Percentiles rank a stretch among this genome's conserved stretches.
Conservation (phyloP, 1,284 basidiomycete species). For the Trichosporon faecale region DNA sequence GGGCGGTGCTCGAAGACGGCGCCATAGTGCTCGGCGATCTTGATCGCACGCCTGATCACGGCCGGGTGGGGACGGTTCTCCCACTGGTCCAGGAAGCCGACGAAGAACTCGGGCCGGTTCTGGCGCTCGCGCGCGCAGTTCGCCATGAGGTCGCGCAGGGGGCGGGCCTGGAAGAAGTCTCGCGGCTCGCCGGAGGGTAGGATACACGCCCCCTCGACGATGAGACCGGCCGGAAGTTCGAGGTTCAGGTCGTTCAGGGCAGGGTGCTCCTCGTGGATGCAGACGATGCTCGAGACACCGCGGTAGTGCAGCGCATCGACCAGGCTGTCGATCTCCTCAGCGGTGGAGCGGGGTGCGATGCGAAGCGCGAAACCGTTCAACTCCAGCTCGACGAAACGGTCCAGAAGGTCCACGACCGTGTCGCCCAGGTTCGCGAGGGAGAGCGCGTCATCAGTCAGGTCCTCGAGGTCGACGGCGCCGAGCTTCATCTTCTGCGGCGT, state of each 20-base stretch:
- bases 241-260: slow-evolving; percentile 13
- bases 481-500: slow-evolving; percentile 15
- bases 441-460: background rate
- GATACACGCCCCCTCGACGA: slow-evolving; percentile 19
- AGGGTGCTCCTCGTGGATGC: slow-evolving; percentile 9
- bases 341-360: slow-evolving; percentile 5
- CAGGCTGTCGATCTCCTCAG: slow-evolving; percentile 11
- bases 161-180: slow-evolving; percentile 17
- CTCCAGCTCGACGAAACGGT: slow-evolving; percentile 12
- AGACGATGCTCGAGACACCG: slow-evolving; percentile 5
- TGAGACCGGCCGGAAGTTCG: slow-evolving; percentile 1
- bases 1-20: slow-evolving; percentile 17
- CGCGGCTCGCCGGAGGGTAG: slow-evolving; percentile 14
- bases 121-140: slow-evolving; percentile 15
- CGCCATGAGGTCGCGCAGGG: slow-evolving; percentile 11
- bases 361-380: slow-evolving; percentile 13
- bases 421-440: background rate
- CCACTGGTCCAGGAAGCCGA: slow-evolving; percentile 17
- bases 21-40: slow-evolving; percentile 16
- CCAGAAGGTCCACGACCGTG: slow-evolving; percentile 11
- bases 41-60: slow-evolving; percentile 16
- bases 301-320: slow-evolving; percentile 6
- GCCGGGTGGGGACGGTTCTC: slow-evolving; percentile 13
- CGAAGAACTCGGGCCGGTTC: slow-evolving; percentile 15
- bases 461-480: slow-evolving; percentile 13